Conservation (phyloP, 306 rosid genomes). For the Medicago arabica region DNA sequence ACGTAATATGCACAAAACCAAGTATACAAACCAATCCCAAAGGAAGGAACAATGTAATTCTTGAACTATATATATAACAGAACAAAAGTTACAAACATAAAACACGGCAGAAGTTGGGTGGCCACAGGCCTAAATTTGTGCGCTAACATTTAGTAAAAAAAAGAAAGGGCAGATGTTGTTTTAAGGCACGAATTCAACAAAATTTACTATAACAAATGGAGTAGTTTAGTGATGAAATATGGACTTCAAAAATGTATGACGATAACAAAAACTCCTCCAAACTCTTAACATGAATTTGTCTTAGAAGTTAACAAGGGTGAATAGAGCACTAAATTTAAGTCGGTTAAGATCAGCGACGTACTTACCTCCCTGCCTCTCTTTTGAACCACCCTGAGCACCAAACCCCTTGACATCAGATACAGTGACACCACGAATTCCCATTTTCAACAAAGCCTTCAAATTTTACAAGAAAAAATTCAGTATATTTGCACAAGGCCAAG, state of each 20-base stretch:
- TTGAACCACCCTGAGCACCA: constrained; percentile 95
- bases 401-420: constrained; percentile 89
- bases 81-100: constrained; percentile 9
- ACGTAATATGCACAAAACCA: constrained; percentile 26
- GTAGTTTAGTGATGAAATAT: not conserved
- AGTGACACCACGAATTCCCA: constrained; percentile 92
- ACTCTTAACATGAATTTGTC: not conserved
- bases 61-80: constrained; percentile 16
- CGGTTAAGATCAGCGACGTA: not conserved
- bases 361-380: constrained; percentile 96
- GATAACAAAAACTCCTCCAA: not conserved
- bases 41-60: not conserved
- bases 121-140: constrained; percentile 11
- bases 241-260: constrained; percentile 27
- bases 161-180: not conserved
- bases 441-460: constrained; percentile 77
- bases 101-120: constrained; percentile 26
- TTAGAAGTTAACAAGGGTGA: too few species aligned
- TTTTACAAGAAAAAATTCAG: not conserved
- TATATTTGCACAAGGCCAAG: not conserved
- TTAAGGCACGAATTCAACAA: constrained; percentile 18
- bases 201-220: not conserved
- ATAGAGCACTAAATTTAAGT: too few species aligned
- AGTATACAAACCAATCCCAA: constrained; percentile 6
- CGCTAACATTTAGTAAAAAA: not conserved